phyloP scores from a whole-genome alignment of 805 yeast genomes.

The Ogataea paradorogensis region DNA sequence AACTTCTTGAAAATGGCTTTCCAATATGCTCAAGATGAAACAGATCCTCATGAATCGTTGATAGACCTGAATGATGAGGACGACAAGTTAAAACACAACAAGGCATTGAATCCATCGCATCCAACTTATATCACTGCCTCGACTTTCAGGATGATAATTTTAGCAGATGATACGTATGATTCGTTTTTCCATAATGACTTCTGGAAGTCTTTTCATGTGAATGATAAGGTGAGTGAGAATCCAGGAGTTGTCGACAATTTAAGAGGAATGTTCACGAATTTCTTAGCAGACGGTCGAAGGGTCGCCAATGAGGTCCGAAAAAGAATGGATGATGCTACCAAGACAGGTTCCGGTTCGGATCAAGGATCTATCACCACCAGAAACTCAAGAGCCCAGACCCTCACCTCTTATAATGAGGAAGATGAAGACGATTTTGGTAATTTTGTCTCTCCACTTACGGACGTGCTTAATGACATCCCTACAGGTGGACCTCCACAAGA shows the following conservation, averaged over 20 bases:
- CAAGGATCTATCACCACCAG: slow-evolving; percentile 20
- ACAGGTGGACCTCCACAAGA: slow-evolving; percentile 19
- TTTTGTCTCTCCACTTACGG: slow-evolving; percentile 28
- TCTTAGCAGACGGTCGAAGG: slow-evolving; percentile 87
- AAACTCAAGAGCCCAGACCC: slow-evolving; percentile 21
- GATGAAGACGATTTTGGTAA: slow-evolving; percentile 37
- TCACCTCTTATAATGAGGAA: slow-evolving; percentile 21
- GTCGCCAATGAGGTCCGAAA: slow-evolving; percentile 88
- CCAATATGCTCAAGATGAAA: slow-evolving; percentile 80
- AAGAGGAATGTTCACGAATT: slow-evolving; percentile 85
- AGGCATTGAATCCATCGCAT: slow-evolving; percentile 75
- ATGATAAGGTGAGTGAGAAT: slow-evolving; percentile 44
- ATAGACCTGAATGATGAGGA: slow-evolving; percentile 42
- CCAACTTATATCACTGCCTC: slow-evolving; percentile 77
- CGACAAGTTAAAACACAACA: slow-evolving; percentile 55
- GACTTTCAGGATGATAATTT: slow-evolving; percentile 88
- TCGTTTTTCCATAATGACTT: slow-evolving; percentile 71
- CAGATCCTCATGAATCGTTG: slow-evolving; percentile 39
- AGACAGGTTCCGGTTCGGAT: slow-evolving; percentile 14
- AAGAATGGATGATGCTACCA: slow-evolving; percentile 74
- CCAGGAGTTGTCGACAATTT: slow-evolving; percentile 49
- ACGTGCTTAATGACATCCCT: slow-evolving; percentile 23
- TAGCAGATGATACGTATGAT: slow-evolving; percentile 94
- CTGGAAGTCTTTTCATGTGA: slow-evolving; percentile 64
- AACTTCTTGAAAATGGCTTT: slow-evolving; percentile 82